phyloP scores from a whole-genome alignment of 108 stramenopile genomes.

The Stephanodiscus triporus region DNA sequence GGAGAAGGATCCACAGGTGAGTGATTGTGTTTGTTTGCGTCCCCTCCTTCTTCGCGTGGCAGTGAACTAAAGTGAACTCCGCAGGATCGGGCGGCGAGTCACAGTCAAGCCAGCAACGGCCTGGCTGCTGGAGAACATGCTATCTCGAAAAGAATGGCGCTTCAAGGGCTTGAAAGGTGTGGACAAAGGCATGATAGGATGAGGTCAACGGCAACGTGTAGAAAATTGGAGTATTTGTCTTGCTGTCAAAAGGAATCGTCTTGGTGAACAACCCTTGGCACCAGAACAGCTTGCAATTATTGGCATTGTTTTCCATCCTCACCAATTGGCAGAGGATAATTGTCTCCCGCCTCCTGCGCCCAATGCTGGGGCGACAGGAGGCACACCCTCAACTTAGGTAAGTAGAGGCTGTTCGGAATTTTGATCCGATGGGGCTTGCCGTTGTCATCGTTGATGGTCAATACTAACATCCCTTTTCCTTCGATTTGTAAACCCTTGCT shows the following conservation, averaged over 20 bases:
- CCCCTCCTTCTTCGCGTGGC: too few relatives aligned
- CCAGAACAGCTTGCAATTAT: not conserved
- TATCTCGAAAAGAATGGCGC: not conserved
- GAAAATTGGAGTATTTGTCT: not conserved
- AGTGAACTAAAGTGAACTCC: not conserved
- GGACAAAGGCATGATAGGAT: not conserved
- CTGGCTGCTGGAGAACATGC: not conserved
- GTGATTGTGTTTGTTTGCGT: too few relatives aligned
- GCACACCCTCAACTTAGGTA: not conserved
- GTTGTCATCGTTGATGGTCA: not conserved
- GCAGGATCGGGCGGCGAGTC: not conserved
- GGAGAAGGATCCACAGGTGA: too few relatives aligned
- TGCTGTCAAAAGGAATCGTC: not conserved
- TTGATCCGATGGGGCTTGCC: not conserved
- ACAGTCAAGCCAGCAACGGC: not conserved
- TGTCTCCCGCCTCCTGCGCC: conserved; percentile 22
- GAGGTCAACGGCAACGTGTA: not conserved
- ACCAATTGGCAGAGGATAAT: conserved; percentile 9
- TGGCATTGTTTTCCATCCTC: not conserved
- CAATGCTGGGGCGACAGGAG: conserved; percentile 21
- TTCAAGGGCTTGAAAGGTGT: not conserved
- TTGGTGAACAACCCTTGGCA: not conserved
- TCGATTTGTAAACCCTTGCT: not conserved
- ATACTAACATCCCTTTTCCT: conserved; percentile 2
- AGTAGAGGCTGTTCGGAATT: conserved; percentile 7